A percentile compares a stretch with the other conserved stretches of the same genome.
Conservation (phyloP, 257 asterid species). For the Solanum chmielewskii region DNA sequence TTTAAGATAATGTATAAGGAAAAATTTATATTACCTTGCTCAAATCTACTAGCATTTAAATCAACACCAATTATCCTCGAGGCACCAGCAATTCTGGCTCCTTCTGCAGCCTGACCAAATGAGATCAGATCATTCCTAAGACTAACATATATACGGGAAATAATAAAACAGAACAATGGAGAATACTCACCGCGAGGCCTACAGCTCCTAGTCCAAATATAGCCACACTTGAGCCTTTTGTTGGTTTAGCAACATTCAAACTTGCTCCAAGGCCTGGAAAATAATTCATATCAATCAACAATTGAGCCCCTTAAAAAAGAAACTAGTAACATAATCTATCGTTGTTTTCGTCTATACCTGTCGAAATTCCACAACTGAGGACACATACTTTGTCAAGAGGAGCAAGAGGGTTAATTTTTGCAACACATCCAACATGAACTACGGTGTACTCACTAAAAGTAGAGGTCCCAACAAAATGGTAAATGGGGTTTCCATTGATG, state of each 20-base stretch:
- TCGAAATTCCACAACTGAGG: slow-evolving; percentile 75
- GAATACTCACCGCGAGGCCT: slow-evolving; percentile 57
- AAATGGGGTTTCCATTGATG: slow-evolving; percentile 59
- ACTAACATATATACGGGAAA: no score
- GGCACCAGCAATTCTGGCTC: slow-evolving; percentile 68
- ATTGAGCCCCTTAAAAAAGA: neutral
- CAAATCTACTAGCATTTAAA: slow-evolving; percentile 47
- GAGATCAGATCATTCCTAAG: neutral
- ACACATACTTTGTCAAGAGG: slow-evolving; percentile 79
- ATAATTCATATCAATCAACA: neutral
- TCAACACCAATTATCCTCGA: slow-evolving; percentile 72
- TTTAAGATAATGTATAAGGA: neutral
- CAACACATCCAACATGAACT: slow-evolving; percentile 67
- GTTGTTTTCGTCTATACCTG: slow-evolving; percentile 26
- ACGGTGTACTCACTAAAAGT: slow-evolving; percentile 76
- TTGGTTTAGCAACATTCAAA: slow-evolving; percentile 70
- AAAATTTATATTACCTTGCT: slow-evolving; percentile 22
- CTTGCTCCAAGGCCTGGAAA: slow-evolving; percentile 74
- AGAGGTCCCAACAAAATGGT: slow-evolving; percentile 71
- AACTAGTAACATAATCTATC: neutral
- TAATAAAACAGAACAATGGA: neutral
- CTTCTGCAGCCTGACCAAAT: slow-evolving; percentile 61
- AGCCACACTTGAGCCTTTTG: slow-evolving; percentile 59
- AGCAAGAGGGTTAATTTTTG: slow-evolving; percentile 61
- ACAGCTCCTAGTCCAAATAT: slow-evolving; percentile 85